Evolutionary conservation across 1,284 basidiomycete genomes (phyloP).

Genomic region (Pisolithus thermaeus): DNA sequence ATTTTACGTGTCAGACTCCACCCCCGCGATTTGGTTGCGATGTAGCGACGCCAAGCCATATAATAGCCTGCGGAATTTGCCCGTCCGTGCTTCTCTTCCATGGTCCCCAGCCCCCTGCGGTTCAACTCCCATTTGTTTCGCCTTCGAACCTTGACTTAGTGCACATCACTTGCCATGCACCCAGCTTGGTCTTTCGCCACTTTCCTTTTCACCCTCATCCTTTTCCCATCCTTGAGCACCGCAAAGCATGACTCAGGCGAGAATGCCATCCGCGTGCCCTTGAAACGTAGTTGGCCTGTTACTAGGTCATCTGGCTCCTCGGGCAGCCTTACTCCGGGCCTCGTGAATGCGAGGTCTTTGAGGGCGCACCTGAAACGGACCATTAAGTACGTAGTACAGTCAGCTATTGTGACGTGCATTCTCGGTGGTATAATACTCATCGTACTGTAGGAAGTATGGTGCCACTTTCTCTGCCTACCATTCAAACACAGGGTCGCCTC

Average conservation of each 20-base stretch:
- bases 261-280: slow-evolving; percentile 15
- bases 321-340: background rate
- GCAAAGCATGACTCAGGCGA: background rate
- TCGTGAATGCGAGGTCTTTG: slow-evolving; percentile 10
- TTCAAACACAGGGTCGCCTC: slow-evolving; percentile 33
- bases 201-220: slow-evolving; percentile 13
- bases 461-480: slow-evolving; percentile 33
- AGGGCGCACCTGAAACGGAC: slow-evolving; percentile 11
- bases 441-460: slow-evolving; percentile 31
- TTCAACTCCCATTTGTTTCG: too few relatives aligned
- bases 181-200: slow-evolving; percentile 2
- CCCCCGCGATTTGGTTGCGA: too few relatives aligned
- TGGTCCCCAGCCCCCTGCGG: too few relatives aligned
- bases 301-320: background rate
- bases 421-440: background rate
- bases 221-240: slow-evolving; percentile 5
- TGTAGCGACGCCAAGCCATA: too few relatives aligned
- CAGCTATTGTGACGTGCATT: background rate
- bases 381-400: slow-evolving; percentile 13
- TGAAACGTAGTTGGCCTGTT: slow-evolving; percentile 18
- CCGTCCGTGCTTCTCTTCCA: too few relatives aligned
- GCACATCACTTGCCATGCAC: slow-evolving; percentile 9
- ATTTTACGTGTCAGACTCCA: too few relatives aligned
- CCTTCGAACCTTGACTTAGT: background rate
- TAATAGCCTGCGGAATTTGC: too few relatives aligned